Evolutionary conservation across 2,329 filamentous ascomycete genomes (phyloP), one percentile per base, ranked within the genome.

Genomic region (Phoma sp.): DNA sequence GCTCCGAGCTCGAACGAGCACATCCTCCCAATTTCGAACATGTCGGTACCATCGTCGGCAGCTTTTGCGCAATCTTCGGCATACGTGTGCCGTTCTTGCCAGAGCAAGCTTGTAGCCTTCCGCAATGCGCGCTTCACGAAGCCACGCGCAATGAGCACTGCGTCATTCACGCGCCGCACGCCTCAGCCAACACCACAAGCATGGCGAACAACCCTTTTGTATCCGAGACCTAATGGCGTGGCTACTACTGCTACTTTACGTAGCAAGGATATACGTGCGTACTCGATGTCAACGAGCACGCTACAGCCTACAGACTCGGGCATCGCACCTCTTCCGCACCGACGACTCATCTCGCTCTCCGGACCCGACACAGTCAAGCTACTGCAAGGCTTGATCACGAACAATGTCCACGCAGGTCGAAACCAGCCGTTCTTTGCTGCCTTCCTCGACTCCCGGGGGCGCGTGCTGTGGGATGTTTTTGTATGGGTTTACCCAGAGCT

Each of bases 401-500:
- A 88, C 59, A 89, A 87, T 59, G 83, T 91, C 59, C 74, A 84
- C 47, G 75, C 82, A 0, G 67, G 78, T 7, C 74, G 44, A 11
- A 51, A 63, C 7, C 58, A 76, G 2, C 74, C 69, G 0, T 73
- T 71, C 52, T 98, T 96, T 75, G 83, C 89, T 6, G 91, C 87
- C 0, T 96, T 99, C 68, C 81, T 99, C 37, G 96, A 89, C 62
- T 91, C 93, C 7, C 75, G 76, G 30, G 95, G 95, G 37, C 85
- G 93, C 52, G 83, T 99, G 8, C 79, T 97, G 38, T 85, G 93
- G 78, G 95, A 99, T 77, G 89, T 92, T 47, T 96, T 98, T 74
- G 81, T 99, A 42, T 97, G 96, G 79, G 62, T 65, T 30, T 68
- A 61, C 49, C 64, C 67, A 6, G 56, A 60, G 30, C 49, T 66